Evolutionary conservation across 768 basidiomycete genomes (phyloP).

Genomic region (Tubosaeta brunneosetosa): DNA sequence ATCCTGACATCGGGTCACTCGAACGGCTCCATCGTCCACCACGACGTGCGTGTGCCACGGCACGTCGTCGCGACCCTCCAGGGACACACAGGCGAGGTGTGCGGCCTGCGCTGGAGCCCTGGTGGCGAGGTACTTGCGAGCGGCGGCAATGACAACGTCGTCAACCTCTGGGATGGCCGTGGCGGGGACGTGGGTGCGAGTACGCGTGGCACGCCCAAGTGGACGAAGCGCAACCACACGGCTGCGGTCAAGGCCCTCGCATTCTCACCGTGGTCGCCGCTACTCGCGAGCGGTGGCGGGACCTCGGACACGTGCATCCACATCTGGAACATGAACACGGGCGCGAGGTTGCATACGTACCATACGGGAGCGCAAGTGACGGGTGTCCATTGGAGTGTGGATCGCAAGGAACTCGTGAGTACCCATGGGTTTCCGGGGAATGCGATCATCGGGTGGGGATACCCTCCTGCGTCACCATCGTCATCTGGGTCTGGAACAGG

Average conservation of each 20-base stretch:
- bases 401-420: constrained; percentile 83
- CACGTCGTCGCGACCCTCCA: constrained; percentile 89
- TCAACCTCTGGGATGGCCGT: constrained; percentile 95
- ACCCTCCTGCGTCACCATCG: constrained; percentile 46
- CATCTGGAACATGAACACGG: constrained; percentile 89
- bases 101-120: constrained; percentile 82
- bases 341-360: constrained; percentile 83
- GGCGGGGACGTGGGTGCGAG: constrained; percentile 48
- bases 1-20: constrained; percentile 84
- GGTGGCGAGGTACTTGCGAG: constrained; percentile 91
- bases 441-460: constrained; percentile 74
- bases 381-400: constrained; percentile 80
- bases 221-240: constrained; percentile 88
- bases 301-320: constrained; percentile 90
- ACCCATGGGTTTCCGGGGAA: constrained; percentile 96
- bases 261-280: constrained; percentile 94
- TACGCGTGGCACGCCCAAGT: constrained; percentile 64
- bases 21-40: constrained; percentile 95
- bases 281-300: constrained; percentile 92
- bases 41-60: constrained; percentile 82
- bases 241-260: constrained; percentile 88
- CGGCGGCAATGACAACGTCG: constrained; percentile 96
- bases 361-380: constrained; percentile 90
- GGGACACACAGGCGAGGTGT: constrained; percentile 91
- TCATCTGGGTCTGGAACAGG: constrained; percentile 36